A percentile compares a stretch with the other conserved stretches of the same genome.
phyloP scores from a whole-genome alignment of 441 rosid genomes.

The Aleurites moluccanus region DNA sequence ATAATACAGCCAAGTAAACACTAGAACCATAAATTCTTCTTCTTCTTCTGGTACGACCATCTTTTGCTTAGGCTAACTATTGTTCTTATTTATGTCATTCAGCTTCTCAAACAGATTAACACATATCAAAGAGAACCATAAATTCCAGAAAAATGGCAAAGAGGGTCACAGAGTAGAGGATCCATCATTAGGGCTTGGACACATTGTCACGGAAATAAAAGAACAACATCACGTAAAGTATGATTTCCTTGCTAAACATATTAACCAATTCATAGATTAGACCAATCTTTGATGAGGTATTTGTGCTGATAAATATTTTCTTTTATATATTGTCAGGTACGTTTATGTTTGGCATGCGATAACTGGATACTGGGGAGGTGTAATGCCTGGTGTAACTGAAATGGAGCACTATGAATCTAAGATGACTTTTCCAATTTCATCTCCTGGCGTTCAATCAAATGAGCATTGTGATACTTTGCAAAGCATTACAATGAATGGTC shows the following conservation, averaged over 20 bases:
- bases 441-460: conserved; percentile 54
- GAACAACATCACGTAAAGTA: conserved; percentile 42
- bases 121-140: conserved; percentile 57
- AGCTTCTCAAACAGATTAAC: conserved; percentile 62
- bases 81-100: conserved; percentile 10
- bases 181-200: conserved; percentile 51
- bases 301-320: not conserved
- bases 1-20: conserved; percentile 64
- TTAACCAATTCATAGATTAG: not conserved
- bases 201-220: conserved; percentile 45
- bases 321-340: conserved; percentile 31
- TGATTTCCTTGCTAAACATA: not conserved
- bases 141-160: conserved; percentile 58
- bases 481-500: conserved; percentile 49
- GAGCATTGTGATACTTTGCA: conserved; percentile 44
- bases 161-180: conserved; percentile 54
- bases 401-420: conserved; percentile 60
- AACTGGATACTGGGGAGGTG: conserved; percentile 79
- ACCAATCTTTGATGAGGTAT: not conserved
- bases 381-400: conserved; percentile 42
- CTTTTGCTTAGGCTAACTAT: conserved; percentile 10
- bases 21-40: not conserved
- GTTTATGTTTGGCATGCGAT: conserved; percentile 74
- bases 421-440: conserved; percentile 50
- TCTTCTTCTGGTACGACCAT: not conserved